Conservation (phyloP, 129 eudicot genomes). For the Ambrosia trifida region DNA sequence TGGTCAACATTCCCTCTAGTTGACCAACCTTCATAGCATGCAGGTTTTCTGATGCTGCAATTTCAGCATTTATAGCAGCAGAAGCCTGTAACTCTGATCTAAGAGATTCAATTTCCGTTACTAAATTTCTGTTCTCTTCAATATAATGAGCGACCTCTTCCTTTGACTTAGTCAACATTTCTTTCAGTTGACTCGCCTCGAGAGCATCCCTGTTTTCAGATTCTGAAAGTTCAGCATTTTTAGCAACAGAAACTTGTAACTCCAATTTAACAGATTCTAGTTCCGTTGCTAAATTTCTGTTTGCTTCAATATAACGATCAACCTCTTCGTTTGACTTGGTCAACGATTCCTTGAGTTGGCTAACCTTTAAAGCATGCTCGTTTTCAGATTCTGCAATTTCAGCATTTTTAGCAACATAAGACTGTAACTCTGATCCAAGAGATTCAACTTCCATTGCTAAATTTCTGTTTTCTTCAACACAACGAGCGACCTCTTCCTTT, state of each 20-base stretch:
- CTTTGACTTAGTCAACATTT: conserved; percentile 11
- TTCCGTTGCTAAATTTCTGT: not conserved
- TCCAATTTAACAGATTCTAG: not conserved
- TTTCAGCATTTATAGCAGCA: not conserved
- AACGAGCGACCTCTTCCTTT: conserved; percentile 25
- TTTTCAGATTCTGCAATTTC: conserved; percentile 22
- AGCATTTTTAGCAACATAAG: conserved; percentile 33
- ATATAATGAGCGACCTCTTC: not conserved
- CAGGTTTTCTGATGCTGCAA: not conserved
- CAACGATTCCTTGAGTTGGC: conserved; percentile 13
- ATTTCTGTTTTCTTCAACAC: conserved; percentile 14
- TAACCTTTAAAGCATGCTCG: conserved; percentile 1
- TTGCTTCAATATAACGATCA: conserved; percentile 2
- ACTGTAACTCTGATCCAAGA: conserved; percentile 49
- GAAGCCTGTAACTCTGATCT: not conserved
- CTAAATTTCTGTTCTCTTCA: not conserved
- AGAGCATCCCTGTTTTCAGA: conserved; percentile 3
- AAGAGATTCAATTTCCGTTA: not conserved
- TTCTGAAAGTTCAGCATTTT: not conserved
- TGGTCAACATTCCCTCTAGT: conserved; percentile 20
- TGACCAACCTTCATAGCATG: not conserved
- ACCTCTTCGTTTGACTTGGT: conserved; percentile 17
- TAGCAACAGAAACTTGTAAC: not conserved
- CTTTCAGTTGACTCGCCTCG: conserved; percentile 7
- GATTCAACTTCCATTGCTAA: conserved; percentile 31